Conservation (phyloP, 352 stramenopile genomes). For the Phytophthora brassicae region DNA sequence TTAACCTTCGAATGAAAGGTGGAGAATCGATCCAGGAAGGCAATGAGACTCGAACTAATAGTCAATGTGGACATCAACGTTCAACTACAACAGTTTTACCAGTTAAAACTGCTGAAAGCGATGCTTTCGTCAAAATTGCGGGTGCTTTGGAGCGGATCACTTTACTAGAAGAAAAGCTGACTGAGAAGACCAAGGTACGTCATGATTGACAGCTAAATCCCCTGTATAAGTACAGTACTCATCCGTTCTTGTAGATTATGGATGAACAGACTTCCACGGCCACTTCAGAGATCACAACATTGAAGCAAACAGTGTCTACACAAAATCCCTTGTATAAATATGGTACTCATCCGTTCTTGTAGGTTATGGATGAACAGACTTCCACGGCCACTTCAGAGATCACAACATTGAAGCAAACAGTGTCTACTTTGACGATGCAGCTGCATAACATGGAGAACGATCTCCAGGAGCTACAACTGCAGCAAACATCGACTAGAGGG, state of each 20-base stretch:
- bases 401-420: conserved; percentile 44
- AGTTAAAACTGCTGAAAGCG: conserved; percentile 7
- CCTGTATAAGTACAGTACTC: neutral
- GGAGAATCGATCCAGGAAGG: conserved; percentile 1
- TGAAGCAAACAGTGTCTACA: conserved; percentile 53
- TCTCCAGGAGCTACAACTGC: conserved; percentile 45
- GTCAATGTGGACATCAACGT: conserved; percentile 1
- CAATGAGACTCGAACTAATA: conserved; percentile 1
- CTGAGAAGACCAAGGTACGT: conserved; percentile 49
- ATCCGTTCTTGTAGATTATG: conserved; percentile 28
- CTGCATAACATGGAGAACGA: conserved; percentile 46
- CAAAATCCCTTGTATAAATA: neutral
- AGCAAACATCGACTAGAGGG: conserved; percentile 23
- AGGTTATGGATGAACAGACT: conserved; percentile 44
- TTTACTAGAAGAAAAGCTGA: conserved; percentile 42
- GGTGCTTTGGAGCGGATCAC: conserved; percentile 39
- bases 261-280: conserved; percentile 37
- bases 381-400: conserved; percentile 38
- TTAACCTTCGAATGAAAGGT: conserved; percentile 4
- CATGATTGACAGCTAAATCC: neutral
- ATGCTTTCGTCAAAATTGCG: conserved; percentile 25
- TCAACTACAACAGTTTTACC: neutral
- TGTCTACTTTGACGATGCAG: conserved; percentile 44
- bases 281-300: conserved; percentile 35
- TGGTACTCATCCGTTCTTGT: neutral